Evolutionary conservation across 257 asterid genomes (phyloP), one percentile per base, ranked within the genome.

Genomic region (Fraxinus quadrangulata): DNA sequence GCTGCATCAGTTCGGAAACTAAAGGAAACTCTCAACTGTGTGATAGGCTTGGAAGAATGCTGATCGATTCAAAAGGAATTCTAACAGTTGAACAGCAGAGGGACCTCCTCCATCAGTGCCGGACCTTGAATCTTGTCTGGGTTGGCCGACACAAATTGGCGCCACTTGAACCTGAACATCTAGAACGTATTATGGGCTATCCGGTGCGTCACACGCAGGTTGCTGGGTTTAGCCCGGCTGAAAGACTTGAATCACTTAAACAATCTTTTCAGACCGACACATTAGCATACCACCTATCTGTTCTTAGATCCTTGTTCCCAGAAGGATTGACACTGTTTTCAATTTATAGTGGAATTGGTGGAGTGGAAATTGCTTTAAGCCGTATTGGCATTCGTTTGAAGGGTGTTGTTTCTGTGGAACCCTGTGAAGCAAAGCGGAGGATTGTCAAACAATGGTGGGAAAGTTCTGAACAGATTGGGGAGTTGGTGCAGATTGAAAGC

Each of bases 361-460:
- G 94, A 40, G 97, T 85, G 0, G 97, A 90, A 81, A 83, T 95
- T 34, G 94, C 98, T 9, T 79, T 95, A 13, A 89, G 89, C 81
- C 85, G 90, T 78, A 95, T 95, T 28, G 98, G 96, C 12, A 85
- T 95, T 70, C 85, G 59, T 63, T 47, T 95, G 82, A 95, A 86
- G 82, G 91, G 81, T 0, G 85, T 90, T 10, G 94, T 93, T 47
- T 85, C 94, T 4, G 87, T 95, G 70, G 99, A 95, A 86, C 76
- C 90, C 26, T 80, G 79, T 23, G 99, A 91, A 73, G 59, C 66
- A 3, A 90, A 85, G 72, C 88, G 94, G 73, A 87, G 81, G 33
- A 85, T 89, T 14, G 39, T 93, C 82, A 95, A 84, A 88, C 86
- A 76, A 19, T 95, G 98, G 99, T 95, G 99, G 98, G 90, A 89